Conservation (phyloP, 352 stramenopile genomes). For the Phytophthora megakarya region DNA sequence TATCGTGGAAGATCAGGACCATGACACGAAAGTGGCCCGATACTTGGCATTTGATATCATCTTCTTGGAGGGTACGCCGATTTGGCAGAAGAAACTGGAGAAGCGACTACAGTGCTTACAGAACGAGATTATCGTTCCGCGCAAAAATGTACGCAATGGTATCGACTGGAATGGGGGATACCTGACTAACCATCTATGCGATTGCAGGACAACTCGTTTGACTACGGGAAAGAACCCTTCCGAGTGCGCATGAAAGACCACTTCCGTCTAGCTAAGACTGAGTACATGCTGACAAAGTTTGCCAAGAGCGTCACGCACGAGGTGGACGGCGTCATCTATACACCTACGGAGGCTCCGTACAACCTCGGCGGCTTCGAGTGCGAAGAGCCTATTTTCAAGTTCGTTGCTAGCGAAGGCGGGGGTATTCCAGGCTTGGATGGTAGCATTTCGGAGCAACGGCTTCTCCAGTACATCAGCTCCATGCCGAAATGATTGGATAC, state of each 20-base stretch:
- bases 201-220: constrained; percentile 70
- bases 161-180: background rate
- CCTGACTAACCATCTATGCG: background rate
- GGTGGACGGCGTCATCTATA: constrained; percentile 89
- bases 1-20: constrained; percentile 86
- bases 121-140: constrained; percentile 88
- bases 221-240: constrained; percentile 84
- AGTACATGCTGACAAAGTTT: constrained; percentile 88
- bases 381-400: constrained; percentile 89
- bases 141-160: constrained; percentile 70
- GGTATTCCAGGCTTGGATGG: constrained; percentile 83
- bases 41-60: constrained; percentile 87
- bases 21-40: constrained; percentile 71
- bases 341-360: constrained; percentile 80
- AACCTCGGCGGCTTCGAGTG: constrained; percentile 86
- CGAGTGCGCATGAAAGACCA: constrained; percentile 91
- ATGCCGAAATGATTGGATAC: constrained; percentile 58
- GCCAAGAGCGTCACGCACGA: constrained; percentile 87
- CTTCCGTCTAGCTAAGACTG: constrained; percentile 85
- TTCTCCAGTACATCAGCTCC: constrained; percentile 83
- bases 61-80: constrained; percentile 75
- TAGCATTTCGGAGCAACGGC: constrained; percentile 75
- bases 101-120: constrained; percentile 88
- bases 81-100: constrained; percentile 89
- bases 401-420: constrained; percentile 83